phyloP scores from a whole-genome alignment of 805 yeast genomes.

The Barnettozyma botsteinii region DNA sequence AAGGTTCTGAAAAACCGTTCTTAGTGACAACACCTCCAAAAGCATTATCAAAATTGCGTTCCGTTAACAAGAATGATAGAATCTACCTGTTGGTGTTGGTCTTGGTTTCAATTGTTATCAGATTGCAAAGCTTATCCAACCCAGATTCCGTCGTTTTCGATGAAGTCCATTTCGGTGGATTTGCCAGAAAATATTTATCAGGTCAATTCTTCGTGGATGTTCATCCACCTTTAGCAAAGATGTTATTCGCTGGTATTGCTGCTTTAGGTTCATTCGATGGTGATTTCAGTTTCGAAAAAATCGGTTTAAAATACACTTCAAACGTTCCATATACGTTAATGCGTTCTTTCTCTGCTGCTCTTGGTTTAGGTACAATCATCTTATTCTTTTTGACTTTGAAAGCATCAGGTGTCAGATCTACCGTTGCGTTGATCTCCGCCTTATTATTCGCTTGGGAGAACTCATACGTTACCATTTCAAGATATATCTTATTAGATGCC shows the following conservation, averaged over 20 bases:
- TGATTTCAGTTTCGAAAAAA: conserved; percentile 56
- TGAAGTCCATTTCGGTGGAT: conserved; percentile 96
- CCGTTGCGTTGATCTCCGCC: conserved; percentile 53
- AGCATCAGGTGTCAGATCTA: conserved; percentile 63
- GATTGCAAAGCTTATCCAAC: conserved; percentile 52
- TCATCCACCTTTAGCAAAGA: conserved; percentile 75
- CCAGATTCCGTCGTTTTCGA: conserved; percentile 88
- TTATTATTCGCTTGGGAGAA: conserved; percentile 58
- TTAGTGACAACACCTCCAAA: conserved; percentile 46
- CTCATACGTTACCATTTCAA: conserved; percentile 61
- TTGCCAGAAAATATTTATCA: conserved; percentile 72
- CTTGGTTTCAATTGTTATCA: conserved; percentile 47
- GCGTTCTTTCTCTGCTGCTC: conserved; percentile 64
- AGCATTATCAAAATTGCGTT: conserved; percentile 35
- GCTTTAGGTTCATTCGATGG: conserved; percentile 67
- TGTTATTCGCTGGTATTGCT: conserved; percentile 70
- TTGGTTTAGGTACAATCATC: conserved; percentile 64
- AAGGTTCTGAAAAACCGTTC: conserved; percentile 52
- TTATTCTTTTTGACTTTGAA: conserved; percentile 64
- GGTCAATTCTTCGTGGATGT: conserved; percentile 67
- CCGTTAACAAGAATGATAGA: conserved; percentile 36
- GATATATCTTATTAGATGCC: conserved; percentile 70
- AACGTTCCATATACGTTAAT: conserved; percentile 56
- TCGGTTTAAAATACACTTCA: conserved; percentile 58
- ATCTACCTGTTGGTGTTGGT: conserved; percentile 38